Evolutionary conservation across 331 rosid genomes (phyloP), one percentile per base, ranked within the genome.

Genomic region (Quercus lobata): DNA sequence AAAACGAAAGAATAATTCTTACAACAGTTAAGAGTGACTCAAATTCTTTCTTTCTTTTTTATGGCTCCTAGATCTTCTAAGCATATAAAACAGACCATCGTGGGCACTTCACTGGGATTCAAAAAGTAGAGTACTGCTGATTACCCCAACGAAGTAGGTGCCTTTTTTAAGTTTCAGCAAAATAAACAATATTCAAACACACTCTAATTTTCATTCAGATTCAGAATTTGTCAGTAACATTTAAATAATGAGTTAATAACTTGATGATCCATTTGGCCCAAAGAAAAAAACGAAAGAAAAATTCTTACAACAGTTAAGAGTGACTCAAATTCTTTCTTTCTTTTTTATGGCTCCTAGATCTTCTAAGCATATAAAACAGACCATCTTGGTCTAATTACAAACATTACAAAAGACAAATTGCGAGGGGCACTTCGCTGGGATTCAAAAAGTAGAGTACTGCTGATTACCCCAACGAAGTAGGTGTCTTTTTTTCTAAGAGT

Each of bases 401-500:
- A 32, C 32, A 65, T 29, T 32, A 30, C 71, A 65, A 65, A 30
- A 18, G 41, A 65, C 71, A 65, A 16, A 65, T 19, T 3, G 15
- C 71, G 46, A 54, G 63, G 55, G 54, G 37, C 46, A 72, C 62
- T 24, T 55, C 76, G 66, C 70, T 73, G 24, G 69, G 37, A 72
- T 62, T 78, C 74, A 82, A 58, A 71, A 63, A 87, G 80, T 80
- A 73, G 27, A 71, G 56, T 56, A 70, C 60, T 66, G 71, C 35
- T 56, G 77, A 69, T 74, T 76, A 77, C 61, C 76, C 74, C 17
- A 52, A 76, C 79, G 76, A 74, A 29, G 71, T 24, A 80, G 58
- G 74, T 57, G 55, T 69, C 75, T 72, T 76, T 76, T n/a, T 16
- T 61, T 77, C 77, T 79, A 84, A 21, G 71, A 92, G 76, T 79